phyloP scores from a whole-genome alignment of 202 grass and related monocot genomes.

The Schoenoplectus triqueter region DNA sequence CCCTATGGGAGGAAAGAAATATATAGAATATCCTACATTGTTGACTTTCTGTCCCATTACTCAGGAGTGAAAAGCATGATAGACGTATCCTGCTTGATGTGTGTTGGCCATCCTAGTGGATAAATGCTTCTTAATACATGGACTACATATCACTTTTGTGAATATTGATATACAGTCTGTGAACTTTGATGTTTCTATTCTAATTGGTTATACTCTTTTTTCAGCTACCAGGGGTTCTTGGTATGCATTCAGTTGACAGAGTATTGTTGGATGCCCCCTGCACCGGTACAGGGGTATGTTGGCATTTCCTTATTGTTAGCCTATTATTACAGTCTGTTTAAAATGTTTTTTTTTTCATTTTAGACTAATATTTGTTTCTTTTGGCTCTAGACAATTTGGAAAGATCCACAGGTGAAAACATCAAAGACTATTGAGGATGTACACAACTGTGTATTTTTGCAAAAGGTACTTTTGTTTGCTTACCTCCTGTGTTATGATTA shows the following conservation, averaged over 20 bases:
- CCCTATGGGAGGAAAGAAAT: neutral
- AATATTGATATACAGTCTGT: neutral
- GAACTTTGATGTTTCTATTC: no score
- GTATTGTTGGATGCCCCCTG: conserved; percentile 97
- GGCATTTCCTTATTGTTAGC: conserved; percentile 3
- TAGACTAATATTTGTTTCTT: conserved; percentile 10
- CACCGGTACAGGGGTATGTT: conserved; percentile 89
- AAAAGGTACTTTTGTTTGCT: conserved; percentile 66
- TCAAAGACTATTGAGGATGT: conserved; percentile 88
- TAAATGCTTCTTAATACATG: neutral
- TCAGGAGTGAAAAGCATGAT: no score
- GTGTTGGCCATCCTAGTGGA: no score
- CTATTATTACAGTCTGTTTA: neutral
- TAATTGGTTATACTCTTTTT: neutral
- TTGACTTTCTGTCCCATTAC: no score
- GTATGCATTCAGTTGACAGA: conserved; percentile 92
- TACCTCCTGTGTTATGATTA: neutral
- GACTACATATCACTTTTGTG: neutral
- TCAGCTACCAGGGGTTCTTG: conserved; percentile 89
- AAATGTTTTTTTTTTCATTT: neutral
- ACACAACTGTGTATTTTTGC: conserved; percentile 79
- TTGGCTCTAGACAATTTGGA: conserved; percentile 80
- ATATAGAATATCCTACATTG: no score
- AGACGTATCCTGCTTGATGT: no score
- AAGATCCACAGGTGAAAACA: conserved; percentile 82